A percentile compares a stretch with the other conserved stretches of the same genome.
Evolutionary conservation across 208 protist species (phyloP).

Genomic region (Balamuthia mandrillaris): DNA sequence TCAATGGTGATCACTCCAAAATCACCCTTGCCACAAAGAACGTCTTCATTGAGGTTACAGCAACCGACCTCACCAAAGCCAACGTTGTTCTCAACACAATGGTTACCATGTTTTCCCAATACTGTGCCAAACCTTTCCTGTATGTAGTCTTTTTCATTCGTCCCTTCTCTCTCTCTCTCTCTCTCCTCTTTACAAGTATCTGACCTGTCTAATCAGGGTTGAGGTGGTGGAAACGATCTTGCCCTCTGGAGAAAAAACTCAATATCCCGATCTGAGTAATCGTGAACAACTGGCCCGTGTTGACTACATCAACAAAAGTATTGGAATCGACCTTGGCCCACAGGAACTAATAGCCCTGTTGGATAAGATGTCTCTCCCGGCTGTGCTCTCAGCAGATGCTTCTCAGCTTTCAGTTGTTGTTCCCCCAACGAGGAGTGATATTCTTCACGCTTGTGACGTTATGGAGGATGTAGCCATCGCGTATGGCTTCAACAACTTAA

Average conservation of each 20-base stretch:
- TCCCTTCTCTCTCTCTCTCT: too few relatives aligned
- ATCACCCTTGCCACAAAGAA: conserved; percentile 94
- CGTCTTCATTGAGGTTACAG: conserved; percentile 99
- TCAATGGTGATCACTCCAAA: conserved; percentile 96
- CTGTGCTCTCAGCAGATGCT: conserved; percentile 4
- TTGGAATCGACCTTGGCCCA: conserved; percentile 83
- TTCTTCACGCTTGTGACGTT: conserved; percentile 92
- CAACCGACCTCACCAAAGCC: conserved; percentile 92
- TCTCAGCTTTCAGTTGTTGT: conserved; percentile 78
- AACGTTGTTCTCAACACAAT: conserved; percentile 93
- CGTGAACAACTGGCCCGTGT: conserved; percentile 52
- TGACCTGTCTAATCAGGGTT: background rate
- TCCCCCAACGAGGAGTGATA: conserved; percentile 88
- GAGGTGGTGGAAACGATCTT: background rate
- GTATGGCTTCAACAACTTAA: conserved; percentile 95
- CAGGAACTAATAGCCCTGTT: conserved; percentile 72
- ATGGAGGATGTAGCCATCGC: conserved; percentile 97
- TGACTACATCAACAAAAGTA: conserved; percentile 78
- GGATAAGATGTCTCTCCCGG: conserved; percentile 7
- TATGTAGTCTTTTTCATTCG: too few relatives aligned
- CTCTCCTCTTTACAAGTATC: too few relatives aligned
- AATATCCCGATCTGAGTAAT: conserved; percentile 38
- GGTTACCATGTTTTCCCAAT: conserved; percentile 89
- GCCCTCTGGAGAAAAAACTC: background rate
- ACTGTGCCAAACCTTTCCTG: conserved; percentile 85